phyloP scores from a whole-genome alignment of 257 asterid genomes.

The Petrea volubilis region DNA sequence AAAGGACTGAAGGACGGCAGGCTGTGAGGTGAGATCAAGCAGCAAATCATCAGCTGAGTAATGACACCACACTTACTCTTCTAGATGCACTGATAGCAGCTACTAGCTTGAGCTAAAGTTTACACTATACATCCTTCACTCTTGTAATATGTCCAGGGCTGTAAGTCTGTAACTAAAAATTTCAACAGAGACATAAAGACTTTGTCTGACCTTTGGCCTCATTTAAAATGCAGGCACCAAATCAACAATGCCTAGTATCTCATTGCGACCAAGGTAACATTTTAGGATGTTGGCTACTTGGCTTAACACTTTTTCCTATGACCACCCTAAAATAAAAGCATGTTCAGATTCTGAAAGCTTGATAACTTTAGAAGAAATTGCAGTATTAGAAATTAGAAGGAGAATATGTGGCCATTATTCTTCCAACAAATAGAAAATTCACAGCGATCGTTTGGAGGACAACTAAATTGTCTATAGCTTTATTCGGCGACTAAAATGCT shows the following conservation, averaged over 20 bases:
- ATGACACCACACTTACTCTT: not conserved
- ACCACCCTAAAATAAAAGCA: not conserved
- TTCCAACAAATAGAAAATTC: not conserved
- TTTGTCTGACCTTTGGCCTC: not conserved
- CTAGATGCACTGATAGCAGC: not conserved
- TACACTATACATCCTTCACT: not conserved
- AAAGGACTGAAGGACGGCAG: conserved; percentile 6
- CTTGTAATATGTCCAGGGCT: not conserved
- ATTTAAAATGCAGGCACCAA: not conserved
- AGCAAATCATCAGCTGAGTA: not conserved
- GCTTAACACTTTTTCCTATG: not conserved
- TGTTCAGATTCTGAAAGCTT: conserved; percentile 3
- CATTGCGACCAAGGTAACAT: conserved; percentile 10
- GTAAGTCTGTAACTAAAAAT: not conserved
- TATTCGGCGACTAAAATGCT: not conserved
- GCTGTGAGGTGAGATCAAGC: not conserved
- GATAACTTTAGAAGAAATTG: not conserved
- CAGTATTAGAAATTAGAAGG: not conserved
- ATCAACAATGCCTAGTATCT: not conserved
- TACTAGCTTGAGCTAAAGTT: conserved; percentile 11
- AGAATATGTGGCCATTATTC: not conserved
- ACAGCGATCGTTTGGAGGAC: not conserved
- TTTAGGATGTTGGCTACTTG: not conserved
- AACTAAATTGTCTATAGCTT: not conserved
- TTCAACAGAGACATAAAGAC: not conserved